phyloP scores from a whole-genome alignment of 2,329 filamentous ascomycete genomes.

The Neophaeococcomyces mojaviensis region DNA sequence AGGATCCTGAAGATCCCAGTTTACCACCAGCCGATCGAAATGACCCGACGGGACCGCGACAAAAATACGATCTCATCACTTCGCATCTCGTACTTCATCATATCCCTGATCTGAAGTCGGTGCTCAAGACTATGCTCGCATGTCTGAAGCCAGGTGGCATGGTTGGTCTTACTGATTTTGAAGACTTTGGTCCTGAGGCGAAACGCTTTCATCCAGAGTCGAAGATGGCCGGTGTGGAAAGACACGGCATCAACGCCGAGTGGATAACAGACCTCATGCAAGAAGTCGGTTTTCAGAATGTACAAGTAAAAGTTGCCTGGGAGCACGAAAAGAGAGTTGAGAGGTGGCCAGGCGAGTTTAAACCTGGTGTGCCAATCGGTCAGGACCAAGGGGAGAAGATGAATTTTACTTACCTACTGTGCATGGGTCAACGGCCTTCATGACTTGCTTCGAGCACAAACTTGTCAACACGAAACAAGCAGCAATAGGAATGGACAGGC shows the following conservation, averaged over 20 bases:
- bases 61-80: conserved; percentile 45
- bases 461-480: too few relatives aligned
- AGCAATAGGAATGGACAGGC: too few relatives aligned
- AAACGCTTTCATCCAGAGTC: conserved; percentile 45
- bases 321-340: conserved; percentile 45
- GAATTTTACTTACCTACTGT: conserved; percentile 38
- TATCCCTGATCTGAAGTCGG: conserved; percentile 38
- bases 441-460: neutral
- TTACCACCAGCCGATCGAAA: conserved; percentile 31
- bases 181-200: conserved; percentile 48
- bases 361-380: conserved; percentile 1
- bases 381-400: conserved; percentile 27
- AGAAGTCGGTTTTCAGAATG: conserved; percentile 44
- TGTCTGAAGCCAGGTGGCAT: conserved; percentile 42
- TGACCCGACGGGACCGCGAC: conserved; percentile 22
- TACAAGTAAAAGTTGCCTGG: conserved; percentile 43
- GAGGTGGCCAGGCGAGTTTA: conserved; percentile 35
- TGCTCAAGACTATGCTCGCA: conserved; percentile 41
- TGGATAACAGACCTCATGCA: conserved; percentile 39
- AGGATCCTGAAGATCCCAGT: conserved; percentile 42
- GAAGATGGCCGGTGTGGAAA: conserved; percentile 48
- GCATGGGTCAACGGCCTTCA: conserved; percentile 27
- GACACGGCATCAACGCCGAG: conserved; percentile 43
- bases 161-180: conserved; percentile 51
- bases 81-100: conserved; percentile 52